Base-by-base conservation (phyloP, 2,329 filamentous ascomycete species). In the Thelonectria discophora region DNA sequence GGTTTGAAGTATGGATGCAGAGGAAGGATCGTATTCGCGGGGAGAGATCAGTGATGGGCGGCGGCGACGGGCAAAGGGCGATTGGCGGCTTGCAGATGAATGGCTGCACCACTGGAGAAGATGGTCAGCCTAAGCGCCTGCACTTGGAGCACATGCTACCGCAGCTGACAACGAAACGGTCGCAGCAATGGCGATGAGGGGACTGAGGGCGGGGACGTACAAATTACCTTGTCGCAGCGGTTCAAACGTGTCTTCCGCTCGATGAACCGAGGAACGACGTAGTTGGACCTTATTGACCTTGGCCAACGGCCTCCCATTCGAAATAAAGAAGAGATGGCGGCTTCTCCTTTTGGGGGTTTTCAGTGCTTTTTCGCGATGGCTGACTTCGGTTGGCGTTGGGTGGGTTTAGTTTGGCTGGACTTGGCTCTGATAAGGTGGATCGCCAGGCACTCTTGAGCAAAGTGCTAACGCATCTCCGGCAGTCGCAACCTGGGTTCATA, bases 71-170 rank as follows among this genome's bases (percentile, higher is more conserved):
- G 15, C 34, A 37, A 37, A 37, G 34, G 27, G 27, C 27, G 27
- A 49, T 34, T 49, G 27, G 47, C 17, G 47, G 30, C 20, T 30
- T 8, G 27, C 6, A 7, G 45, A 47, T 47, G 45, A 47, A 47
- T 47, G 45, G 45, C 45, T 47, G 45, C 11, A 17, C 20, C 45
- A 2, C 21, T 20, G n/a, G 20, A 17, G 34, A 50, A 11, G 46
- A 50, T 48, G 54, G 27, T 51, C 27, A 21, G 20, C 27, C n/a
- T 40, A 27, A 30, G 47, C 46, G 20, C 46, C 39, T 17, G 46
- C 39, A 24, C 21, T n/a, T n/a, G 6, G 21, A 24, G 21, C 21
- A 47, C 39, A 30, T 5, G 55, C 20, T 12, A 21, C 18, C 8
- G 42, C 42, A 45, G 12, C 34, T 37, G 34, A 37, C 34, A 13